Evolutionary conservation across 352 stramenopile species (phyloP), one percentile per base, ranked within the genome.

Genomic region (Globisporangium mamillatum): DNA sequence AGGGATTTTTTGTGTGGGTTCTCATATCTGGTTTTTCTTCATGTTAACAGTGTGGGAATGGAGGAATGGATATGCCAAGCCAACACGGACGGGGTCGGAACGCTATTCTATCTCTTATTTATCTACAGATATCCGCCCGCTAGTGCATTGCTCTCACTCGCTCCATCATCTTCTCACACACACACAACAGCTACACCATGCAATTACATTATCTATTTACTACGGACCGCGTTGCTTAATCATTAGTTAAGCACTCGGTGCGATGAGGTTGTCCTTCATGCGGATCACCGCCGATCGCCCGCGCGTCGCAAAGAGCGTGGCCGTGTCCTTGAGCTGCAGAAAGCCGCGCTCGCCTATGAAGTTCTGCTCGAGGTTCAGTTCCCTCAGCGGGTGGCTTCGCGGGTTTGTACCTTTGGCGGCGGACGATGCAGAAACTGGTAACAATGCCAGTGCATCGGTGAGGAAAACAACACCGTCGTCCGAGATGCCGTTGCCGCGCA

Each of bases 401-500:
- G 5, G 16, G 16, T 6, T 14, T 36, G 14, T 9, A 14, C 32
- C 27, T 58, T 59, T 14, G 67, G 69, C 3, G 67, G 69, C 3
- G 73, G 68, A 8, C 38, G 25, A 29, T 27, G 72, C 38, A 29
- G 10, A 53, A 20, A 20, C 24, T 5, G 29, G 50, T 10, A 27
- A 22, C 18, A 27, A 22, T 9, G 29, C 60, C 34, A 82, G 52
- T 2, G 76, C 76, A 46, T 79, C 72, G 48, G 74, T 79, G 8
- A 89, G 67, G 34, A 75, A 69, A 60, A 76, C 60, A 8, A 75
- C 63, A 24, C 77, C 79, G 24, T 82, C 79, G 62, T 89, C 81
- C 22, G 81, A 79, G 64, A 89, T 81, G 66, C 81, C 83, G 63
- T 89, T 89, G 54, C 81, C 81, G 3, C 72, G 68, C 4, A 89